Evolutionary conservation across 306 rosid genomes (phyloP).

Genomic region (Sophora flavescens): DNA sequence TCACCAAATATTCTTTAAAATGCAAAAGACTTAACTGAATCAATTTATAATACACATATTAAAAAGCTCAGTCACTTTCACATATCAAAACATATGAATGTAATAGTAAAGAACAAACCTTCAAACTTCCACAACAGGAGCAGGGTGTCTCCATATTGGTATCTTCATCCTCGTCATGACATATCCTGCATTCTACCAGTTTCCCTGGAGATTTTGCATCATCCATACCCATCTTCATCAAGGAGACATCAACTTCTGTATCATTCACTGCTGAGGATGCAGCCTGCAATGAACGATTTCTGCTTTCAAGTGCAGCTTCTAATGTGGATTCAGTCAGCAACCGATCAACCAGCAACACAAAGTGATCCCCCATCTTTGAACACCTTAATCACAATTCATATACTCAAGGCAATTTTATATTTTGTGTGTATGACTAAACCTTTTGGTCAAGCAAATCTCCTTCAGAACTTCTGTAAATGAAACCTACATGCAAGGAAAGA

Average conservation of each 20-base stretch:
- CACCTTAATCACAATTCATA: conserved; percentile 38
- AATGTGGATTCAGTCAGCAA: conserved; percentile 92
- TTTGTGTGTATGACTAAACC: conserved; percentile 31
- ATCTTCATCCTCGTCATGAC: conserved; percentile 95
- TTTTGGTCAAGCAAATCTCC: conserved; percentile 37
- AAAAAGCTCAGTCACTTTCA: conserved; percentile 16
- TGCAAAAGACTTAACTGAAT: conserved; percentile 8
- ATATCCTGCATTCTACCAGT: conserved; percentile 87
- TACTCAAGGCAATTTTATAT: conserved; percentile 30
- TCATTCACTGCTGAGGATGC: conserved; percentile 61
- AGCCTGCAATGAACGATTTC: conserved; percentile 67
- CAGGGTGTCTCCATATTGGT: conserved; percentile 96
- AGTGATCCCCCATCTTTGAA: conserved; percentile 87
- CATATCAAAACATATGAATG: conserved; percentile 17
- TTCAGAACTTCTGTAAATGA: conserved; percentile 50
- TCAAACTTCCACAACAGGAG: conserved; percentile 95
- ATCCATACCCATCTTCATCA: conserved; percentile 52
- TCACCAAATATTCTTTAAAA: conserved; percentile 32
- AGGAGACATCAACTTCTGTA: conserved; percentile 48
- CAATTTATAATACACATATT: background rate
- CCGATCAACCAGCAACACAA: conserved; percentile 90
- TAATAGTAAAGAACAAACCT: conserved; percentile 56
- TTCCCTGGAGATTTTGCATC: conserved; percentile 55
- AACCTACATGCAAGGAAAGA: conserved; percentile 41
- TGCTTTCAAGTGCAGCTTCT: conserved; percentile 88